Percentiles rank a stretch among this genome's conserved stretches.
Conservation (phyloP, 208 protist species). For the Acanthamoeba polyphaga region DNA sequence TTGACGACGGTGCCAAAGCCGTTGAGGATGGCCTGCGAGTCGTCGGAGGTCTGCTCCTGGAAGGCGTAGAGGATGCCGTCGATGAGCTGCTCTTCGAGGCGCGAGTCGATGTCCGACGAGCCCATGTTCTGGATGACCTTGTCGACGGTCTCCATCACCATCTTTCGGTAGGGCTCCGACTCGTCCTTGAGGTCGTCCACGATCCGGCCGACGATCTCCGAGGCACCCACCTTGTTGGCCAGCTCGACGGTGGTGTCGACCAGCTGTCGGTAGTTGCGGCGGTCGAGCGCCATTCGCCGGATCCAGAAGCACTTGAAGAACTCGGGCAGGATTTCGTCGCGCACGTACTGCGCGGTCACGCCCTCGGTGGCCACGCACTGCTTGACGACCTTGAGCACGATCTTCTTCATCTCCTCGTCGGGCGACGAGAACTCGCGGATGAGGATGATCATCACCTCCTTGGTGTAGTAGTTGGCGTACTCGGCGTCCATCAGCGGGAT, state of each 20-base stretch:
- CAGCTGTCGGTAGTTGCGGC: slow-evolving; percentile 93
- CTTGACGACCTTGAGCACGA: slow-evolving; percentile 98
- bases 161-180: slow-evolving; percentile 97
- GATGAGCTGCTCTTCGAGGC: slow-evolving; percentile 96
- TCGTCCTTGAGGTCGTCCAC: slow-evolving; percentile 99
- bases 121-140: slow-evolving; percentile 90
- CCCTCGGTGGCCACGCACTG: slow-evolving; percentile 98
- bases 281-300: slow-evolving; percentile 97
- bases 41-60: slow-evolving; percentile 95
- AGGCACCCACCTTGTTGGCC: slow-evolving; percentile 96
- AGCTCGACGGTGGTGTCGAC: slow-evolving; percentile 98
- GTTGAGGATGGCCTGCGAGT: slow-evolving; percentile 96
- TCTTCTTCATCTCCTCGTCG: slow-evolving; percentile 99
- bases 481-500: slow-evolving; percentile 99
- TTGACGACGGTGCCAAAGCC: slow-evolving; percentile 90
- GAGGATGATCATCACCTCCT: slow-evolving; percentile 96
- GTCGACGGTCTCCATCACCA: slow-evolving; percentile 96
- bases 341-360: slow-evolving; percentile 92
- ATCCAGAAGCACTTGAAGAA: slow-evolving; percentile 94
- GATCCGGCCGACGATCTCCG: slow-evolving; percentile 95
- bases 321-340: slow-evolving; percentile 89
- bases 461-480: slow-evolving; percentile 97
- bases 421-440: slow-evolving; percentile 94
- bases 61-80: slow-evolving; percentile 98
- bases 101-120: slow-evolving; percentile 93